phyloP scores from a whole-genome alignment of 192 early-diverging fungal species.

The Podila epigama region DNA sequence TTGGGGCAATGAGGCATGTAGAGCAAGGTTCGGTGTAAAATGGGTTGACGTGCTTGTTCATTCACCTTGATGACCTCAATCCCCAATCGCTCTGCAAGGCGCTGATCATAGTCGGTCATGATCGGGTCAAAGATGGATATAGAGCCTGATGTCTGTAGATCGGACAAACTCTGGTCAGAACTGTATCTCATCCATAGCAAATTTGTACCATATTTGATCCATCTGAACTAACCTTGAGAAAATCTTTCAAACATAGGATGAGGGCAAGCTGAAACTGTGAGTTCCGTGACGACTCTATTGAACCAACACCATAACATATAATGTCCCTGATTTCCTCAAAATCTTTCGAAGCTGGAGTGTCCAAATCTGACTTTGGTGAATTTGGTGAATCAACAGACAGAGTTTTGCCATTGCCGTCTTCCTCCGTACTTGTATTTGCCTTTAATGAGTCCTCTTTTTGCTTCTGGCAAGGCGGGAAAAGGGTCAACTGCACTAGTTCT shows the following conservation, averaged over 20 bases:
- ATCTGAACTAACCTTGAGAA: slow-evolving; percentile 33
- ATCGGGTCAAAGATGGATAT: slow-evolving; percentile 30
- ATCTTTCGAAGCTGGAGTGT: background rate
- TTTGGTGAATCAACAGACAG: too few relatives aligned
- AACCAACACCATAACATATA: slow-evolving; percentile 52
- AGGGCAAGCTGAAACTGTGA: slow-evolving; percentile 52
- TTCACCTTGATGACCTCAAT: slow-evolving; percentile 7
- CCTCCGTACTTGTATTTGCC: background rate
- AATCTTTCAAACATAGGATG: slow-evolving; percentile 37
- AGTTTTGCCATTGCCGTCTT: background rate
- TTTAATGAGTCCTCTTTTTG: too few relatives aligned
- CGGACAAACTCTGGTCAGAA: background rate
- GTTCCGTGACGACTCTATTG: slow-evolving; percentile 40
- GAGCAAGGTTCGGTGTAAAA: slow-evolving; percentile 26
- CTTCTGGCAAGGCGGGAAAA: slow-evolving; percentile 16
- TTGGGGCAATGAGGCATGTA: slow-evolving; percentile 57
- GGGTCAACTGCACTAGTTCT: slow-evolving; percentile 18
- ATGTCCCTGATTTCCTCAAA: slow-evolving; percentile 24
- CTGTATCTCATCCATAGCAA: background rate
- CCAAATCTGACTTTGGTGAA: background rate
- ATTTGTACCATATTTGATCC: background rate
- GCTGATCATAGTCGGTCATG: slow-evolving; percentile 30
- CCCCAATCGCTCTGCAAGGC: slow-evolving; percentile 18
- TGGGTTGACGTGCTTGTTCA: slow-evolving; percentile 19
- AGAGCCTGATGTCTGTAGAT: slow-evolving; percentile 7